phyloP scores from a whole-genome alignment of 2,329 filamentous ascomycete genomes.

The Ascochyta viciae-villosae region DNA sequence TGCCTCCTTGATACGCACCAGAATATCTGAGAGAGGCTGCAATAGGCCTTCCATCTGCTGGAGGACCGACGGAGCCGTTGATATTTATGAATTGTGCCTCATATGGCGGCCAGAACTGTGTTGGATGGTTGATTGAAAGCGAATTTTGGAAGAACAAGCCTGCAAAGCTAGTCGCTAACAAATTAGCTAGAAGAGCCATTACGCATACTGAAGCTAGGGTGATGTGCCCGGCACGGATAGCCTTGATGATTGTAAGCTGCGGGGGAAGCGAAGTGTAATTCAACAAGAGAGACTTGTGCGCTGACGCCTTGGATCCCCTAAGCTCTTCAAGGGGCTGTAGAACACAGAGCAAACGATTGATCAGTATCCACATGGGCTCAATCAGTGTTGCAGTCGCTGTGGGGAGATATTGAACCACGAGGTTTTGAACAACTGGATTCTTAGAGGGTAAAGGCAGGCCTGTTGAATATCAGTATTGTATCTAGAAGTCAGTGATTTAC shows the following conservation, averaged over 20 bases:
- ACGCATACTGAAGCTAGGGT: conserved; percentile 56
- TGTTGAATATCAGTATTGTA: conserved; percentile 12
- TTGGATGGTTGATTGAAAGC: neutral
- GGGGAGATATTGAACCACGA: conserved; percentile 58
- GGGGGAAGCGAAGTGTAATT: conserved; percentile 63
- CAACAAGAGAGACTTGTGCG: conserved; percentile 45
- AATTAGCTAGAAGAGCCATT: conserved; percentile 58
- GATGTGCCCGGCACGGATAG: conserved; percentile 54
- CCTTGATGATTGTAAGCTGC: conserved; percentile 57
- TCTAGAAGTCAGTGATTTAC: neutral
- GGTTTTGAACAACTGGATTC: conserved; percentile 46
- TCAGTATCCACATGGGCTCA: conserved; percentile 62
- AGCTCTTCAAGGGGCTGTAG: conserved; percentile 63
- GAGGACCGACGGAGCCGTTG: conserved; percentile 30
- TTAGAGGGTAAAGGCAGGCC: conserved; percentile 49
- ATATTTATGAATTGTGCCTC: conserved; percentile 22
- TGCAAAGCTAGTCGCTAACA: conserved; percentile 60
- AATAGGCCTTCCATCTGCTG: too few species aligned
- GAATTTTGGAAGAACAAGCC: conserved; percentile 56
- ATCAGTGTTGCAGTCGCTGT: conserved; percentile 61
- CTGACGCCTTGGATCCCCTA: conserved; percentile 44
- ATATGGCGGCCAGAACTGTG: conserved; percentile 19
- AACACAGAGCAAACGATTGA: conserved; percentile 61
- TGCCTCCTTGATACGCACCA: conserved; percentile 28
- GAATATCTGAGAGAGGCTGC: neutral